A percentile compares a stretch with the other conserved stretches of the same genome.
These are phyloP conservation scores for Sugiyamaella pinicola DNA, from an alignment of 1,139 yeast species.

Conservation along the genomic window DNA sequence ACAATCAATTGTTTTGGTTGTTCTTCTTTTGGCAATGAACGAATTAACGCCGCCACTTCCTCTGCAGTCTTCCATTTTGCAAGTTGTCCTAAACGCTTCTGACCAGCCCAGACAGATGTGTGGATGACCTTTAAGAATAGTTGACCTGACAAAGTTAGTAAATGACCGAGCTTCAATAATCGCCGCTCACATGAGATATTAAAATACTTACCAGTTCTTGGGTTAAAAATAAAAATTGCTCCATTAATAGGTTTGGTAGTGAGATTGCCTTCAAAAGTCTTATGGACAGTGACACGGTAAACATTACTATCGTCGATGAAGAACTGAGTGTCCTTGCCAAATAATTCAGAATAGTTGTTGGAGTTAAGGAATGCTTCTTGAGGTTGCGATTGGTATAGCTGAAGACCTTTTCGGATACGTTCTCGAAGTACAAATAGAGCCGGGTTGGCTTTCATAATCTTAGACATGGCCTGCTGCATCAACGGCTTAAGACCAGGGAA, in stretches of 20 bases:
- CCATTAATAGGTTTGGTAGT: constrained; percentile 95
- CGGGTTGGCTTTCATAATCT: constrained; percentile 94
- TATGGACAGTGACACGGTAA: constrained; percentile 89
- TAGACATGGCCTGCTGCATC: constrained; percentile 88
- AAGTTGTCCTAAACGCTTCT: constrained; percentile 87
- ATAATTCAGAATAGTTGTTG: constrained; percentile 84
- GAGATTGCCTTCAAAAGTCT: constrained; percentile 89
- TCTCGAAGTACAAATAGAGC: constrained; percentile 90
- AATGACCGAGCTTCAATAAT: neutral
- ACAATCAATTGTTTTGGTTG: constrained; percentile 93
- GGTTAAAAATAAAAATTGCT: constrained; percentile 85
- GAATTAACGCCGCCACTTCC: constrained; percentile 87
- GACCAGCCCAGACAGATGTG: constrained; percentile 97
- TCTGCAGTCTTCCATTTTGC: constrained; percentile 99
- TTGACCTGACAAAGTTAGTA: constrained; percentile 55
- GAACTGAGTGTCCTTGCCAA: constrained; percentile 78
- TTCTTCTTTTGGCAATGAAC: constrained; percentile 89
- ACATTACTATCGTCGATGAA: constrained; percentile 93
- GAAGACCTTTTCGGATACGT: constrained; percentile 90
- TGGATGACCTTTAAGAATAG: constrained; percentile 86
- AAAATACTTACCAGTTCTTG: constrained; percentile 53
- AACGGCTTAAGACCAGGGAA: constrained; percentile 91
- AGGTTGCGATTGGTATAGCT: constrained; percentile 89
- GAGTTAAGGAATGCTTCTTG: constrained; percentile 91
- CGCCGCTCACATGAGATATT: neutral